Evolutionary conservation across 352 stramenopile genomes (phyloP).

Genomic region (Phytophthora pluvialis): DNA sequence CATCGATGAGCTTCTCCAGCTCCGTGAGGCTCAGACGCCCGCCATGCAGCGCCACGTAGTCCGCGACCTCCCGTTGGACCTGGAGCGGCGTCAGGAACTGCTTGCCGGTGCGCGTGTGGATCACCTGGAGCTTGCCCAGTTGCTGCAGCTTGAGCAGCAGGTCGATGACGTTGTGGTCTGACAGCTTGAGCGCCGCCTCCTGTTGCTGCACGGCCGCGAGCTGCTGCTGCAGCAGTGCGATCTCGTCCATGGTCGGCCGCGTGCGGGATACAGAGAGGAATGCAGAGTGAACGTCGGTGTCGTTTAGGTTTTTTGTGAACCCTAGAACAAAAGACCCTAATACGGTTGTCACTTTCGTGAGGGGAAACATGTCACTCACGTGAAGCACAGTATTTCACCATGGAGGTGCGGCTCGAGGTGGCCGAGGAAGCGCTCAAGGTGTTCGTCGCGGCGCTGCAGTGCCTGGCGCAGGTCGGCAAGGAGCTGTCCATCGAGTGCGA

Average conservation of each 20-base stretch:
- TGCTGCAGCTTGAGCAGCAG: slow-evolving; percentile 79
- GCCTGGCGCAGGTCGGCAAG: slow-evolving; percentile 80
- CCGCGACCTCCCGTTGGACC: slow-evolving; percentile 75
- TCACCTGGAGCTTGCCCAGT: slow-evolving; percentile 75
- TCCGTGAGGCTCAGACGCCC: slow-evolving; percentile 72
- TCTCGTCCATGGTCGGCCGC: slow-evolving; percentile 76
- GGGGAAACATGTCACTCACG: slow-evolving; percentile 14
- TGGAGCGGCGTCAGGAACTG: slow-evolving; percentile 80
- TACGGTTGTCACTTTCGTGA: slow-evolving; percentile 13
- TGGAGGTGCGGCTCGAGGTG: slow-evolving; percentile 79
- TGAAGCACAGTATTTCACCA: slow-evolving; percentile 23
- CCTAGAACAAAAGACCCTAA: not conserved
- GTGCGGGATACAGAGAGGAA: not conserved
- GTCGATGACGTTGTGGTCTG: slow-evolving; percentile 85
- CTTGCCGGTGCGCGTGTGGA: slow-evolving; percentile 84
- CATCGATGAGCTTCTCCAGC: slow-evolving; percentile 71
- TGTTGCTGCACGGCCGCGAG: slow-evolving; percentile 83
- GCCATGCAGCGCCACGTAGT: slow-evolving; percentile 71
- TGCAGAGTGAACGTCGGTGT: slow-evolving; percentile 17
- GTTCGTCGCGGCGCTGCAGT: slow-evolving; percentile 82
- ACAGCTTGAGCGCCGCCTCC: slow-evolving; percentile 78
- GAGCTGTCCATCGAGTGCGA: slow-evolving; percentile 82
- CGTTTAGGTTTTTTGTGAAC: not conserved
- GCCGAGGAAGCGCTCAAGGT: slow-evolving; percentile 79
- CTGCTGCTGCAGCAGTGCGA: slow-evolving; percentile 80